Evolutionary conservation across 768 basidiomycete species (phyloP).

Genomic region (Boletus speciosus): DNA sequence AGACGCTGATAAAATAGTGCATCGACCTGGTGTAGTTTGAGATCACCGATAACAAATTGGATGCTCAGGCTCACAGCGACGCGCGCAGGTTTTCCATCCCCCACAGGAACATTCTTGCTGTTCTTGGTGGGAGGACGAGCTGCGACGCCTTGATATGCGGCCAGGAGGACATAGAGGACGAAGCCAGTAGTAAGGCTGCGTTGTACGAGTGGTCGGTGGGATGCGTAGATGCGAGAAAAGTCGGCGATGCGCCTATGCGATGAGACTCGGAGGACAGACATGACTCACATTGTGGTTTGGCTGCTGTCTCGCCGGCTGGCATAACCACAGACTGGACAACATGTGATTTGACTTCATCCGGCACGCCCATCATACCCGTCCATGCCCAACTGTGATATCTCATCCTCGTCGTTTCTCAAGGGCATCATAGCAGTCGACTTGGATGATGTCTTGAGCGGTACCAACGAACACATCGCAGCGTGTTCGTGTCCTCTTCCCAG

Average conservation of each 20-base stretch:
- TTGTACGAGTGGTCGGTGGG: slow-evolving; percentile 71
- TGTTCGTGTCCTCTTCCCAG: slow-evolving; percentile 36
- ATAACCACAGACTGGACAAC: not conserved
- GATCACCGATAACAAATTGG: not conserved
- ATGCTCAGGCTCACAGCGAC: slow-evolving; percentile 57
- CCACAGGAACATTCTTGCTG: slow-evolving; percentile 16
- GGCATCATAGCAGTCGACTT: slow-evolving; percentile 61
- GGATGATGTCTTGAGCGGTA: slow-evolving; percentile 65
- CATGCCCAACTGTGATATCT: not conserved
- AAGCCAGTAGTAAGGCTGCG: slow-evolving; percentile 65
- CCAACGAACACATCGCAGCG: slow-evolving; percentile 53
- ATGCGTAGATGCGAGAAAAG: slow-evolving; percentile 51
- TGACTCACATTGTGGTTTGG: slow-evolving; percentile 2
- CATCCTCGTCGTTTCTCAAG: slow-evolving; percentile 12
- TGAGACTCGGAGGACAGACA: slow-evolving; percentile 26
- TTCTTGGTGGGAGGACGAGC: slow-evolving; percentile 35
- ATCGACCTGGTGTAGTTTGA: slow-evolving; percentile 64
- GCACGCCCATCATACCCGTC: slow-evolving; percentile 1
- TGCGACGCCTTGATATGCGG: slow-evolving; percentile 58
- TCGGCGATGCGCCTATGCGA: slow-evolving; percentile 39
- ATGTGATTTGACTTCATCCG: slow-evolving; percentile 9
- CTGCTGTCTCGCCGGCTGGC: not conserved
- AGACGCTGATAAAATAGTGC: slow-evolving; percentile 86
- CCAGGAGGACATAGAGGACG: slow-evolving; percentile 63
- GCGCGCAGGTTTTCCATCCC: slow-evolving; percentile 45